Percentiles rank a stretch among this genome's conserved stretches.
Conservation (phyloP, 2,329 filamentous ascomycete species). For the Diaporthe eres region DNA sequence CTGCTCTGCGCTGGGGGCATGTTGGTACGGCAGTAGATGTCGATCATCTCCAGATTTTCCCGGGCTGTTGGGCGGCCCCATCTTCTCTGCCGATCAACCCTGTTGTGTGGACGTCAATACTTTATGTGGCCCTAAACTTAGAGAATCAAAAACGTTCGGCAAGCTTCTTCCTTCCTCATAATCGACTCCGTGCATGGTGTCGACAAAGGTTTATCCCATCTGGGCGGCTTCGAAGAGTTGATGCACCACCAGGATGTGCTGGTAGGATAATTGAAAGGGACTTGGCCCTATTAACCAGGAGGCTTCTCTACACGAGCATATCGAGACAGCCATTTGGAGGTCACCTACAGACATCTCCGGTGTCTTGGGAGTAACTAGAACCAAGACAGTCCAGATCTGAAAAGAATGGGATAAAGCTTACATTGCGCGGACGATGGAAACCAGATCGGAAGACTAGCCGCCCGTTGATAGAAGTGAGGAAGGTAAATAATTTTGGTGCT, state of each 20-base stretch:
- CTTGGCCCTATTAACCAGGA: not conserved
- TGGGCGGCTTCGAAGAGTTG: not conserved
- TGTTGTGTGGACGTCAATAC: conserved; percentile 1
- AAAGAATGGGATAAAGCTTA: not conserved
- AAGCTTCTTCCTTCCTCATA: conserved; percentile 12
- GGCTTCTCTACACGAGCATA: conserved; percentile 6
- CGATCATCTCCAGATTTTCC: conserved; percentile 30
- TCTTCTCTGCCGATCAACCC: conserved; percentile 21
- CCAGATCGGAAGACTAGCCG: too few species aligned
- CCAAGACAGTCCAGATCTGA: not conserved
- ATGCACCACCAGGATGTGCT: not conserved
- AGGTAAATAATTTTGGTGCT: not conserved
- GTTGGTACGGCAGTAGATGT: conserved; percentile 11
- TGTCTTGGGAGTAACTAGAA: not conserved
- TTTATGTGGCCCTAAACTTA: conserved; percentile 22
- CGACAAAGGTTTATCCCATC: conserved; percentile 15
- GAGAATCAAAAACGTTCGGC: not conserved
- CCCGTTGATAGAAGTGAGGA: not conserved
- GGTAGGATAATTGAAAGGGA: not conserved
- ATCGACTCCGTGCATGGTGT: not conserved
- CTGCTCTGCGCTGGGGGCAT: conserved; percentile 16
- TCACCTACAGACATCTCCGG: too few species aligned
- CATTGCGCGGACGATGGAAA: not conserved
- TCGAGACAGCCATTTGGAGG: not conserved
- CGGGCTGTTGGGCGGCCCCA: conserved; percentile 11